phyloP scores from a whole-genome alignment of 176 grass and related monocot species.

The Alopecurus myosuroides region DNA sequence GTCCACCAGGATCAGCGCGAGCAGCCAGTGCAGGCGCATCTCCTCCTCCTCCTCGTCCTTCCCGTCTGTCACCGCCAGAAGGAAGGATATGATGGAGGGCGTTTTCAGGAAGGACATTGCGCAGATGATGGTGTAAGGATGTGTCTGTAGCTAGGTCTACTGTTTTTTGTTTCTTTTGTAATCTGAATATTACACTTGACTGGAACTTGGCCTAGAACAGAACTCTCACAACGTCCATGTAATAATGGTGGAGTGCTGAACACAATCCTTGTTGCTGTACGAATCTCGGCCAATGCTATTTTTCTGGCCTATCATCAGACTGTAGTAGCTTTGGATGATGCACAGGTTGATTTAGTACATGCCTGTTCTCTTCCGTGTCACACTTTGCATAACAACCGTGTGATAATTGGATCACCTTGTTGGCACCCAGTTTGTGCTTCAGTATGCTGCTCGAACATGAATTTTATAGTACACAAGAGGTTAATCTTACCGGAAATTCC shows the following conservation, averaged over 20 bases:
- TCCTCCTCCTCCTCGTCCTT: constrained; percentile 23
- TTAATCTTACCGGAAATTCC: background rate
- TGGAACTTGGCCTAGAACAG: constrained; percentile 2
- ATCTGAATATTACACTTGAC: background rate
- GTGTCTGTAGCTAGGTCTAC: background rate
- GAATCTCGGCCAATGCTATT: constrained; percentile 22
- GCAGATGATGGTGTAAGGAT: constrained; percentile 53
- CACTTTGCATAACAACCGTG: background rate
- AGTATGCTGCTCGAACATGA: background rate
- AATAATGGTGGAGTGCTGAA: constrained; percentile 27
- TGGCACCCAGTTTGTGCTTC: background rate
- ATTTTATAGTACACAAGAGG: background rate
- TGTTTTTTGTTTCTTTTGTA: background rate
- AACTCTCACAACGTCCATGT: background rate
- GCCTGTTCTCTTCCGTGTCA: background rate
- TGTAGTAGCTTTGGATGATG: background rate
- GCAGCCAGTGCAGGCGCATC: constrained; percentile 52
- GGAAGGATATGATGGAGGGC: constrained; percentile 41
- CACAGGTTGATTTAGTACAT: background rate
- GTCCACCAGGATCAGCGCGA: constrained; percentile 30
- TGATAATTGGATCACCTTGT: background rate
- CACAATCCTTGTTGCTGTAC: constrained; percentile 4
- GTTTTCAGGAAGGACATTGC: constrained; percentile 91
- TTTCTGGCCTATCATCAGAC: constrained; percentile 18
- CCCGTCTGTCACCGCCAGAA: constrained; percentile 23